Conservation (phyloP, 1,139 yeast genomes). For the Pichia sp. region DNA sequence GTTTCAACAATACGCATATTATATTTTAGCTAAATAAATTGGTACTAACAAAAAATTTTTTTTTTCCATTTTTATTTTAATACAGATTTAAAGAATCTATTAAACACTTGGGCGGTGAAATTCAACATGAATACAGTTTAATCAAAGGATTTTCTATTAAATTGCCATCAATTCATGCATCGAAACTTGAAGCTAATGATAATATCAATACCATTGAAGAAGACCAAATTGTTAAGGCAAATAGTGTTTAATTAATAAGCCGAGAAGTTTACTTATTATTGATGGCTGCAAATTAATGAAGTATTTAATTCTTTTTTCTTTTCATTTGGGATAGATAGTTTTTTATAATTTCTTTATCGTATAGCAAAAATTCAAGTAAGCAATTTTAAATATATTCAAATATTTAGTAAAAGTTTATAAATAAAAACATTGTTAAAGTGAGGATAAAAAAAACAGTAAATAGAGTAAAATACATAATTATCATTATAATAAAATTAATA, state of each 20-base stretch:
- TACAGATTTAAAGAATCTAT: constrained; percentile 28
- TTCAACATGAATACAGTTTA: constrained; percentile 57
- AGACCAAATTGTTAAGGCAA: constrained; percentile 51
- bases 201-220: constrained; percentile 52
- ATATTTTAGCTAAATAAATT: no score
- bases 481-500: no score
- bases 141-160: constrained; percentile 63
- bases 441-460: neutral
- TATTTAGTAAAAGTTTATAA: no score
- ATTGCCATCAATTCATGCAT: constrained; percentile 45
- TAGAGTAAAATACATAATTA: neutral
- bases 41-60: constrained; percentile 3
- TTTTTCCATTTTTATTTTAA: neutral
- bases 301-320: no score
- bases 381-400: no score
- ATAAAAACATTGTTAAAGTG: neutral
- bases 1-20: neutral
- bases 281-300: no score
- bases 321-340: no score
- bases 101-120: constrained; percentile 50
- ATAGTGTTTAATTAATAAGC: constrained; percentile 12
- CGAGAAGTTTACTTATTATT: no score
- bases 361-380: no score
- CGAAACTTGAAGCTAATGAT: constrained; percentile 37
- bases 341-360: no score